These are phyloP conservation scores for Nigrospora sphaerica DNA, from an alignment of 2,329 filamentous ascomycete species.

Conservation along the genomic window DNA sequence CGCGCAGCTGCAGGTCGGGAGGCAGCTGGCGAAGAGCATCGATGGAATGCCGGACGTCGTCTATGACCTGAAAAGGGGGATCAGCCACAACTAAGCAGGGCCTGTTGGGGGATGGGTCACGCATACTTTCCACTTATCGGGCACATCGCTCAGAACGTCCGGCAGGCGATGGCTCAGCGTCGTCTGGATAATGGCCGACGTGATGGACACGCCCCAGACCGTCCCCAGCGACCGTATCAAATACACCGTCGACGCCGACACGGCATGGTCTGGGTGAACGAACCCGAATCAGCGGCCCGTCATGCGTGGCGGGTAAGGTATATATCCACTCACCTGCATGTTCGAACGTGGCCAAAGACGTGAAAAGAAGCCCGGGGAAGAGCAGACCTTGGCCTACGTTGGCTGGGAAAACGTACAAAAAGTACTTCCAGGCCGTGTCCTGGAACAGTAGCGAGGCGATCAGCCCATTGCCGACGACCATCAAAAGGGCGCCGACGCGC, in stretches of 20 bases:
- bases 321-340: conserved; percentile 41
- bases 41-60: conserved; percentile 55
- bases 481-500: conserved; percentile 39
- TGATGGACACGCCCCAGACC: conserved; percentile 58
- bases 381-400: conserved; percentile 54
- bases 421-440: conserved; percentile 47
- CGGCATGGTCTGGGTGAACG: conserved; percentile 47
- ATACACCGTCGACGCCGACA: conserved; percentile 56
- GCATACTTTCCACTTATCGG: conserved; percentile 50
- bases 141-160: conserved; percentile 43
- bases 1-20: conserved; percentile 47
- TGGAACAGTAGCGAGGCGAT: conserved; percentile 41
- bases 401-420: conserved; percentile 48
- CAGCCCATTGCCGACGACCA: conserved; percentile 46
- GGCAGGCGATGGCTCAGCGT: conserved; percentile 48
- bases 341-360: conserved; percentile 54
- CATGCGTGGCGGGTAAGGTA: not conserved
- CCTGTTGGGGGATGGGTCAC: conserved; percentile 9
- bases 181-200: conserved; percentile 57
- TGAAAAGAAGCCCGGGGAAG: conserved; percentile 53
- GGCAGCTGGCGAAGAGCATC: conserved; percentile 46
- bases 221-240: conserved; percentile 56
- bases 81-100: conserved; percentile 16
- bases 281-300: not conserved
- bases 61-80: conserved; percentile 40